Base-by-base conservation (phyloP, 2,329 filamentous ascomycete genomes). In the Aspergillus clavatus region DNA sequence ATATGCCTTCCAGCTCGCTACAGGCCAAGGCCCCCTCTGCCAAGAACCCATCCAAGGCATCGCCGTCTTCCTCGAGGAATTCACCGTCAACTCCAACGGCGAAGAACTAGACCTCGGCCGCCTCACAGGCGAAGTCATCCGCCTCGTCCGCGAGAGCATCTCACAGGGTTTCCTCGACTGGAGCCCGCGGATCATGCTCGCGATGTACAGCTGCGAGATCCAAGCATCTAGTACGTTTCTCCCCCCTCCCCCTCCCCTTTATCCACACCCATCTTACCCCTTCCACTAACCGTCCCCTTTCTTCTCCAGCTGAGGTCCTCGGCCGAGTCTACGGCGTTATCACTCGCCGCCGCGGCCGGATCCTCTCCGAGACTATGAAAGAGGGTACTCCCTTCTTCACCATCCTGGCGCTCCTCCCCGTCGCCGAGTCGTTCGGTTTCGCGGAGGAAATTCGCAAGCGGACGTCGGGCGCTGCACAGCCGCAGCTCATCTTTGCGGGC, bases 131-230 rank as follows among this genome's bases (percentile, higher is more conserved):
- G 93, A 97, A 70, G 82, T 95, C 36, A 95, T 98, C 72, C 89
- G 89, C 66, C 85, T 87, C 0, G 83, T 91, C 14, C 88, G 91
- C 55, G 83, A 88, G 37, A 80, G 84, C n/a, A 89, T 98, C 50
- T 81, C 84, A 40, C 76, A 84, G 52, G 91, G 84, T 18, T 95
- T 97, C 74, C 75, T 96, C 14, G 93, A 97, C 74, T 98, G 93
- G 93, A 91, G 86, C 29, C 87, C 93, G 0, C 83, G 93, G n/a
- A 80, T 98, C 55, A 82, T 97, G 72, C 81, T 98, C 36, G 93
- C 93, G 41, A 97, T 97, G 89, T 98, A 98, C 73, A 89, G 82
- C 44, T 95, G 91, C 66, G 93, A 97, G 66, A 97, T 98, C 60
- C 93, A 97, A 77, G 89, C 91, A 23, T 90, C 87, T 18, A 91